A percentile compares a stretch with the other conserved stretches of the same genome.
Conservation (phyloP, 352 stramenopile species). For the Peronospora destructor region DNA sequence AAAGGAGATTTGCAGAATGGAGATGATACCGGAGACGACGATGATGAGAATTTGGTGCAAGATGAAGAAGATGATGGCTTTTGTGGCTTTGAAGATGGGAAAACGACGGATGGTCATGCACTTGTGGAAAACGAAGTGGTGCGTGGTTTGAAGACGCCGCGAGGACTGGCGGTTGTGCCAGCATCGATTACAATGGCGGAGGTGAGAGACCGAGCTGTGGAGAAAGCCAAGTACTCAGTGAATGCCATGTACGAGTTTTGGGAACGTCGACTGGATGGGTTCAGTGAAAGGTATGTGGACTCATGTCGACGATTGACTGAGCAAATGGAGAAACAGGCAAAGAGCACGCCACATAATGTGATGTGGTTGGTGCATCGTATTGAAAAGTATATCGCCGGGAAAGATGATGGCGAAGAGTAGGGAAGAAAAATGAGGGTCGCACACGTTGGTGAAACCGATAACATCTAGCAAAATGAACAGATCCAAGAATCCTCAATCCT, state of each 20-base stretch:
- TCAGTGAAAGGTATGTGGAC: conserved; percentile 61
- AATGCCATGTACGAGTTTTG: conserved; percentile 68
- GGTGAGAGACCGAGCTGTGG: conserved; percentile 25
- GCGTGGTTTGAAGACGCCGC: conserved; percentile 33
- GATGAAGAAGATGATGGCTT: conserved; percentile 34
- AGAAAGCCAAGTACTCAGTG: conserved; percentile 46
- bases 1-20: conserved; percentile 35
- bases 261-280: conserved; percentile 54
- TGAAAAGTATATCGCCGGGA: conserved; percentile 31
- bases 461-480: no score
- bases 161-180: conserved; percentile 35
- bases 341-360: conserved; percentile 37
- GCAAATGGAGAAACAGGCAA: conserved; percentile 62
- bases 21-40: conserved; percentile 18
- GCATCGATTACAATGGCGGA: conserved; percentile 43
- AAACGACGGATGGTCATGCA: conserved; percentile 28
- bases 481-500: no score
- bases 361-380: conserved; percentile 46
- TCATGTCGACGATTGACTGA: conserved; percentile 48
- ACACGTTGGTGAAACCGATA: no score
- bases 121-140: conserved; percentile 49
- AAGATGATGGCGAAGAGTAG: conserved; percentile 23
- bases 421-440: no score
- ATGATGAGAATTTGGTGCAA: conserved; percentile 20
- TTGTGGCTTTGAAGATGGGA: conserved; percentile 32